phyloP scores from a whole-genome alignment of 1,284 basidiomycete genomes.

The Exobasidium rhododendri region DNA sequence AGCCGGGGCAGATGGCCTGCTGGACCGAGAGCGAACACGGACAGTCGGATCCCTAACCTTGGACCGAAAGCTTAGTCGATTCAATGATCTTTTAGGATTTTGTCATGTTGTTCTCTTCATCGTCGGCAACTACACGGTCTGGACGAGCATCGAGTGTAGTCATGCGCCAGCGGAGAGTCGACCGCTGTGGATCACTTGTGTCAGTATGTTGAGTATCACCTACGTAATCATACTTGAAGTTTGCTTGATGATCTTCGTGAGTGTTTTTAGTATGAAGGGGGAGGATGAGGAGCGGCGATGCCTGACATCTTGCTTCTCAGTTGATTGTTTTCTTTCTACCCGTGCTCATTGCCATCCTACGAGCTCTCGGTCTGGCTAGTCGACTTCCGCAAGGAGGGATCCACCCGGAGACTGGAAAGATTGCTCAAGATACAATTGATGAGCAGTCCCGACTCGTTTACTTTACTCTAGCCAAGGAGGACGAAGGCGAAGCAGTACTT shows the following conservation, averaged over 20 bases:
- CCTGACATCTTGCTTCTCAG: constrained; percentile 6
- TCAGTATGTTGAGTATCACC: constrained; percentile 32
- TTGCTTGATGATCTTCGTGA: constrained; percentile 29
- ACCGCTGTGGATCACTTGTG: constrained; percentile 34
- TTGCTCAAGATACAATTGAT: constrained; percentile 35
- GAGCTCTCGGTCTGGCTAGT: constrained; percentile 32
- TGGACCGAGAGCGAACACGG: constrained; percentile 30
- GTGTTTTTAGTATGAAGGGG: neutral
- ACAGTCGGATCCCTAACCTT: constrained; percentile 29
- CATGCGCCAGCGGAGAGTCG: constrained; percentile 31
- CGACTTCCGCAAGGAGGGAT: constrained; percentile 26
- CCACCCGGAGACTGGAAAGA: constrained; percentile 36
- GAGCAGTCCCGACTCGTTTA: constrained; percentile 36
- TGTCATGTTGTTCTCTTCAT: constrained; percentile 36
- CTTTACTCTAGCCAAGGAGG: constrained; percentile 32
- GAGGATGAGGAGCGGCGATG: neutral
- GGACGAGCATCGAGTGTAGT: constrained; percentile 36
- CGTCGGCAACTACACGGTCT: constrained; percentile 43
- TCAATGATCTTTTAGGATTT: constrained; percentile 36
- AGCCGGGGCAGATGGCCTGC: constrained; percentile 26
- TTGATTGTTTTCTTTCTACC: constrained; percentile 40
- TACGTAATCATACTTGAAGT: constrained; percentile 43
- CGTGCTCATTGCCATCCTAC: constrained; percentile 30
- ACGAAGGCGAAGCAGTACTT: constrained; percentile 2
- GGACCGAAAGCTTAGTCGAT: constrained; percentile 28